Evolutionary conservation across 1,139 yeast species (phyloP).

Genomic region (Geotrichum reessii): DNA sequence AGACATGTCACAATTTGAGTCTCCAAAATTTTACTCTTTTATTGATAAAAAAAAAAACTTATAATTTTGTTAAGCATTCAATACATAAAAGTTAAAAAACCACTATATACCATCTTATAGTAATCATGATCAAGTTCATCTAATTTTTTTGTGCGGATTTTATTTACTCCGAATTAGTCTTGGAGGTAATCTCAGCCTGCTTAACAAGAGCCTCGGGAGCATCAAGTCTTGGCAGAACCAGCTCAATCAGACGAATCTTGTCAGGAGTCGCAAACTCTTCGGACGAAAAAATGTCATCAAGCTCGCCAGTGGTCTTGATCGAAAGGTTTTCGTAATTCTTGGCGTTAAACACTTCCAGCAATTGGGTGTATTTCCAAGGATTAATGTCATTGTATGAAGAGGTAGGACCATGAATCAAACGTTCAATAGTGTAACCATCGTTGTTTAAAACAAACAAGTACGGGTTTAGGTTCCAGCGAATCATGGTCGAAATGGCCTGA

Average conservation of each 20-base stretch:
- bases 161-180: too few species aligned
- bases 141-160: too few species aligned
- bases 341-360: constrained; percentile 70
- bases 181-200: constrained; percentile 75
- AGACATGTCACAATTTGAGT: too few species aligned
- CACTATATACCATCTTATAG: too few species aligned
- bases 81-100: too few species aligned
- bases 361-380: constrained; percentile 68
- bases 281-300: constrained; percentile 52
- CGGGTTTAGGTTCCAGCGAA: constrained; percentile 73
- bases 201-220: constrained; percentile 68
- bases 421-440: constrained; percentile 84
- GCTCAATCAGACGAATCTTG: constrained; percentile 71
- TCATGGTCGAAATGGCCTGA: constrained; percentile 79
- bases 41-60: too few species aligned
- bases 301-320: constrained; percentile 60
- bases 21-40: too few species aligned
- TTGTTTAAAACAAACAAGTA: constrained; percentile 79
- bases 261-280: constrained; percentile 52
- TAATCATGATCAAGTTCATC: neutral
- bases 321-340: constrained; percentile 38
- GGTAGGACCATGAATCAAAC: constrained; percentile 74
- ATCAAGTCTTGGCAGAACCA: constrained; percentile 74
- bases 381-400: constrained; percentile 78
- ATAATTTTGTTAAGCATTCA: too few species aligned